phyloP scores from a whole-genome alignment of 805 yeast genomes.

The Isabelozyma gotoi region DNA sequence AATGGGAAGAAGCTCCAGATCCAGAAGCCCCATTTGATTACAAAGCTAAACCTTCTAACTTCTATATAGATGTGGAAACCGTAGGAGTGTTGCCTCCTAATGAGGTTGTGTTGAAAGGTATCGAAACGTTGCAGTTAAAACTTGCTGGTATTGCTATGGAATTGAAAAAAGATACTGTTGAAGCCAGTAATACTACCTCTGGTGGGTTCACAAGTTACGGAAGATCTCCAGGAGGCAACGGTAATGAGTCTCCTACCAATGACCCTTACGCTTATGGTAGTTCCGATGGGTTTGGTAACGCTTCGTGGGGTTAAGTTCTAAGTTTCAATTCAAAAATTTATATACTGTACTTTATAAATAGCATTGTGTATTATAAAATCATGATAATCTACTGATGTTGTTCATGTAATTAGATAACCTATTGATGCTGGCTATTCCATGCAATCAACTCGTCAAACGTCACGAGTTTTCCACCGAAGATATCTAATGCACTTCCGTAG shows the following conservation, averaged over 20 bases:
- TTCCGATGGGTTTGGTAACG: constrained; percentile 38
- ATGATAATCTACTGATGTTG: too few species aligned
- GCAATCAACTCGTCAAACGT: constrained; percentile 68
- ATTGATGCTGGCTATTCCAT: constrained; percentile 55
- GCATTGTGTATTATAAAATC: too few species aligned
- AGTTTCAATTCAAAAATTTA: background rate
- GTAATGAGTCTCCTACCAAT: constrained; percentile 15
- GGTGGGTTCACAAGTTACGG: constrained; percentile 52
- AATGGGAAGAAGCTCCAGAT: constrained; percentile 94
- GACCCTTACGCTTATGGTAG: constrained; percentile 26
- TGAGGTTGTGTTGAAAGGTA: constrained; percentile 83
- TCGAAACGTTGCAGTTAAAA: constrained; percentile 83
- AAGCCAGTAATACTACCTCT: constrained; percentile 33
- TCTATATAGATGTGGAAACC: constrained; percentile 88
- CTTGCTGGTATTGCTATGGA: constrained; percentile 84
- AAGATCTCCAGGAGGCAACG: constrained; percentile 37
- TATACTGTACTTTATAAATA: background rate
- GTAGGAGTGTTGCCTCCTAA: constrained; percentile 87
- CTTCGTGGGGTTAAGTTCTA: constrained; percentile 6
- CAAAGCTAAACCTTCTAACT: constrained; percentile 75
- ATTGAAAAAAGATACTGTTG: constrained; percentile 46
- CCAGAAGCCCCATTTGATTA: constrained; percentile 86
- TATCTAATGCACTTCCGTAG: constrained; percentile 88
- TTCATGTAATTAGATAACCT: background rate
- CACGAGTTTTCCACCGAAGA: constrained; percentile 88